Conservation (phyloP, 345 rosid species). For the Euphorbia pulcherrima region DNA sequence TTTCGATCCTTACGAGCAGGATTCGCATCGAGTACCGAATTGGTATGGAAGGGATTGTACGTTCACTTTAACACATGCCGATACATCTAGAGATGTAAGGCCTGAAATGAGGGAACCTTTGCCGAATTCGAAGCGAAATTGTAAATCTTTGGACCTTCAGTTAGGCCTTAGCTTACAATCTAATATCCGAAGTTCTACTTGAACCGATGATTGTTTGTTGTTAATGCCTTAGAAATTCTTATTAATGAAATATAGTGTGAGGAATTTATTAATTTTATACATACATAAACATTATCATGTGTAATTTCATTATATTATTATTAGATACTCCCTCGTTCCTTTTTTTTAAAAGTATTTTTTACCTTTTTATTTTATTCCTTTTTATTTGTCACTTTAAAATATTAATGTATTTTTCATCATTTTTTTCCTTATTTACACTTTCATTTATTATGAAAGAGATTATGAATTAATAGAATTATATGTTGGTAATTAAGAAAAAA, state of each 20-base stretch:
- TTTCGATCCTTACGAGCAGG: constrained; percentile 41
- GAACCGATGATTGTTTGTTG: not conserved
- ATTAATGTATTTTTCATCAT: too few relatives aligned
- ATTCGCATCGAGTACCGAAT: constrained; percentile 20
- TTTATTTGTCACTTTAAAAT: too few relatives aligned
- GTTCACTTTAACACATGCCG: constrained; percentile 36
- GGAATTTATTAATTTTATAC: not conserved
- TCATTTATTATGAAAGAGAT: too few relatives aligned
- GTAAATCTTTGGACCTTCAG: constrained; percentile 67
- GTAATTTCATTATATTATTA: not conserved
- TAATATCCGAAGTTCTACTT: constrained; percentile 9
- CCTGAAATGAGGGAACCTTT: constrained; percentile 33
- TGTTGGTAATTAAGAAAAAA: too few relatives aligned
- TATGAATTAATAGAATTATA: too few relatives aligned
- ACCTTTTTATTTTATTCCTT: too few relatives aligned
- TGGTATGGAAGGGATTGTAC: constrained; percentile 21
- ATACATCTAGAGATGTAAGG: constrained; percentile 32
- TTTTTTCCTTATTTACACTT: too few relatives aligned
- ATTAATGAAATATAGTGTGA: not conserved
- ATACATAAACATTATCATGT: constrained; percentile 3
- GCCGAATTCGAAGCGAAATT: constrained; percentile 41
- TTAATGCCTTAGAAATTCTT: not conserved
- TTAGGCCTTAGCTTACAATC: constrained; percentile 50
- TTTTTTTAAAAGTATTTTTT: too few relatives aligned
- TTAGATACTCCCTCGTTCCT: too few relatives aligned